phyloP scores from a whole-genome alignment of 352 stramenopile genomes.

The Globisporangium cylindrosporum region DNA sequence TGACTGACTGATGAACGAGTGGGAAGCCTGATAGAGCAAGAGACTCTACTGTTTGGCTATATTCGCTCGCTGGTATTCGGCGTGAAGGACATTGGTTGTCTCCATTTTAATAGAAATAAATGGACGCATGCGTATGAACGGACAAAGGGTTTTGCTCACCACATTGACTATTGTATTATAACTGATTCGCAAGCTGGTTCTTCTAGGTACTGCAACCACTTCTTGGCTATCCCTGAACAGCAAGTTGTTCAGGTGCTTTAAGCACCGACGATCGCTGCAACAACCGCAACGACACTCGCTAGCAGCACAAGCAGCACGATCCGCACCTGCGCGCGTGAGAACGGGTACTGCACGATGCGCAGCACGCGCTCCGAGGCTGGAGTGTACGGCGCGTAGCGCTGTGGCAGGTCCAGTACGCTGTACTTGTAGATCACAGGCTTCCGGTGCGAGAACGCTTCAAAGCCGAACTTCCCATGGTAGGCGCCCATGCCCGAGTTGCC shows the following conservation, averaged over 20 bases:
- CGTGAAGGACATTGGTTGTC: neutral
- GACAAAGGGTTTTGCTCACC: neutral
- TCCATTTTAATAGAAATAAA: conserved; percentile 2
- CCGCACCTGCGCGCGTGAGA: conserved; percentile 22
- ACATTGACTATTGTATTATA: neutral
- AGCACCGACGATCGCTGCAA: neutral
- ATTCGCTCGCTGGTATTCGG: neutral
- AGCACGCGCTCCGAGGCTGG: conserved; percentile 32
- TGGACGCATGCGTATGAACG: neutral
- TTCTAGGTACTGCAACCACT: neutral
- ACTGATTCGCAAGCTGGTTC: neutral
- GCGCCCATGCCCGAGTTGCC: conserved; percentile 75
- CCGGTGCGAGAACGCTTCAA: conserved; percentile 71
- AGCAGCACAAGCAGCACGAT: neutral
- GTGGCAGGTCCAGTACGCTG: conserved; percentile 45
- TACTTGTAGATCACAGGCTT: conserved; percentile 74
- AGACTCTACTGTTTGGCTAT: neutral
- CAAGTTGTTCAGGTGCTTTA: neutral
- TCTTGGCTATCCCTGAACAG: too few relatives aligned
- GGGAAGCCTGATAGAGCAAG: neutral
- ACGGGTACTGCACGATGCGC: conserved; percentile 38
- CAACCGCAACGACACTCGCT: neutral
- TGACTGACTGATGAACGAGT: neutral
- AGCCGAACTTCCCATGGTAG: conserved; percentile 82
- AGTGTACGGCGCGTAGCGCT: conserved; percentile 55